phyloP scores from a whole-genome alignment of 331 rosid genomes.

The Rhamnella rubrinervis region DNA sequence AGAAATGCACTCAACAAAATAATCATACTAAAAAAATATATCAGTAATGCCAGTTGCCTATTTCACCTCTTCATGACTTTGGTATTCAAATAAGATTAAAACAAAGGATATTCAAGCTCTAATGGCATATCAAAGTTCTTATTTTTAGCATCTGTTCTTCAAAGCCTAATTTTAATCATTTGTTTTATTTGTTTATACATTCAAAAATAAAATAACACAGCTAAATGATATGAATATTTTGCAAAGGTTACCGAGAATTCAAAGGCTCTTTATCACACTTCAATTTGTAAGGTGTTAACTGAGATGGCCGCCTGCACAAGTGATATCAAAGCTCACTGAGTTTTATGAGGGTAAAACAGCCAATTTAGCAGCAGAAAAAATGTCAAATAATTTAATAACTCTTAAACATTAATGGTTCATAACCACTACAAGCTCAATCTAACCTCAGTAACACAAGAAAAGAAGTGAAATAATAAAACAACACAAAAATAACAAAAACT shows the following conservation, averaged over 20 bases:
- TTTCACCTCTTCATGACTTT: slow-evolving; percentile 8
- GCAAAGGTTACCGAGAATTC: slow-evolving; percentile 64
- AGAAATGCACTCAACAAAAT: slow-evolving; percentile 5
- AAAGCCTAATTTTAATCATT: neutral
- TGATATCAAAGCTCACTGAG: slow-evolving; percentile 5
- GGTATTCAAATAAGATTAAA: slow-evolving; percentile 8
- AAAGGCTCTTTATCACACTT: slow-evolving; percentile 93
- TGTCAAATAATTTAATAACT: neutral
- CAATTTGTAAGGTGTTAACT: slow-evolving; percentile 71
- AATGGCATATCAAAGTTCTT: neutral
- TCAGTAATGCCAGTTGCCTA: neutral
- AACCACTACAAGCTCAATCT: neutral
- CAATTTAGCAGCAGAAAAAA: neutral
- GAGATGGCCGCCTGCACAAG: slow-evolving; percentile 78
- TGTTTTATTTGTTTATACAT: too few species aligned
- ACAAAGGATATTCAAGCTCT: slow-evolving; percentile 1
- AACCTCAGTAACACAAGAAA: neutral
- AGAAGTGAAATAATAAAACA: neutral
- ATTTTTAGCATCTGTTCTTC: neutral
- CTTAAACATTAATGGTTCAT: too few species aligned
- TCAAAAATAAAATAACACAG: too few species aligned
- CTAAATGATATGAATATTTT: neutral
- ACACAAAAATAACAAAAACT: too few species aligned
- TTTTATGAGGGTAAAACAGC: slow-evolving; percentile 5
- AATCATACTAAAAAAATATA: slow-evolving; percentile 14